phyloP scores from a whole-genome alignment of 2,329 filamentous ascomycete genomes.

The Fusarium aywerte region DNA sequence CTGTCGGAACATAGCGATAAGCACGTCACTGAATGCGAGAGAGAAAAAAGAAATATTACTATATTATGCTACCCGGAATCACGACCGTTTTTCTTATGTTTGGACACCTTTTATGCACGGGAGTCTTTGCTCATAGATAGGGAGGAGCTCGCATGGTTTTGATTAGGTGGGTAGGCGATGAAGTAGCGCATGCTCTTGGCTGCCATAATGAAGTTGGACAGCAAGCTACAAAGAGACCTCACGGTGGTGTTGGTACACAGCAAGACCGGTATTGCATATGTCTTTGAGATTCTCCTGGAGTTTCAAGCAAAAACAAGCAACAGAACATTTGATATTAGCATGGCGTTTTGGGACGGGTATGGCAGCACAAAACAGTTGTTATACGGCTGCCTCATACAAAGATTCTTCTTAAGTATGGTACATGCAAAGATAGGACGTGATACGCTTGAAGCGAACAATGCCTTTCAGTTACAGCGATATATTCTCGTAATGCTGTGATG shows the following conservation, averaged over 20 bases:
- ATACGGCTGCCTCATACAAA: conserved; percentile 10
- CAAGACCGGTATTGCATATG: not conserved
- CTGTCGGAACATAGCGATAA: not conserved
- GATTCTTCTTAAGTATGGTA: conserved; percentile 6
- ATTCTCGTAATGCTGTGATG: not conserved
- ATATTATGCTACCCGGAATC: conserved; percentile 1
- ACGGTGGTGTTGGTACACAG: not conserved
- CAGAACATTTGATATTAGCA: conserved; percentile 33
- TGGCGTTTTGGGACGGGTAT: conserved; percentile 35
- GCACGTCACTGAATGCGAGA: not conserved
- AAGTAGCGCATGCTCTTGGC: not conserved
- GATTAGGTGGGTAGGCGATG: not conserved
- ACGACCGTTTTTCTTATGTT: conserved; percentile 14
- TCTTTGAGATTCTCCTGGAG: not conserved
- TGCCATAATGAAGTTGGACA: conserved; percentile 22
- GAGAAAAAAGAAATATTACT: not conserved
- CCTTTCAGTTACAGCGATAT: not conserved
- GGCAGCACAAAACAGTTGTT: conserved; percentile 15
- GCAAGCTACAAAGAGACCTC: not conserved
- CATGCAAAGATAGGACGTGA: conserved; percentile 2
- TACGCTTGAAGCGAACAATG: not conserved
- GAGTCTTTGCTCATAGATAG: conserved; percentile 24
- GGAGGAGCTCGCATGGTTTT: not conserved
- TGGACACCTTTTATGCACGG: conserved; percentile 29
- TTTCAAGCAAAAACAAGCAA: conserved; percentile 12